phyloP scores from a whole-genome alignment of 1,284 basidiomycete species.

The Ganoderma sp. region DNA sequence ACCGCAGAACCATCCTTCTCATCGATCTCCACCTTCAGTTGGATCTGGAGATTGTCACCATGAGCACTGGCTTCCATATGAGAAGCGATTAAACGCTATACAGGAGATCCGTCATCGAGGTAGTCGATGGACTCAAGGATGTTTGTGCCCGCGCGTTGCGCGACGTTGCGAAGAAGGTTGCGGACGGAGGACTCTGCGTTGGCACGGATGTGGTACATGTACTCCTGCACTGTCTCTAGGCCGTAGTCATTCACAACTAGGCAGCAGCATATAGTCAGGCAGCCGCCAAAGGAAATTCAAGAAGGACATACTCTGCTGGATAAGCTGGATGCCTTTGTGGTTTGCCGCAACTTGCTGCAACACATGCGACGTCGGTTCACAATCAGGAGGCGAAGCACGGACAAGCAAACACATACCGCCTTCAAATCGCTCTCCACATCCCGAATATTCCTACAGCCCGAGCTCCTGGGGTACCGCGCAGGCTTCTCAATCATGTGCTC shows the following conservation, averaged over 20 bases:
- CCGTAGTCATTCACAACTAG: slow-evolving; percentile 87
- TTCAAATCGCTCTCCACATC: slow-evolving; percentile 94
- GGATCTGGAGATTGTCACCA: slow-evolving; percentile 58
- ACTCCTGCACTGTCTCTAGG: slow-evolving; percentile 86
- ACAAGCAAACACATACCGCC: slow-evolving; percentile 60
- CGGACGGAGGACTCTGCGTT: slow-evolving; percentile 93
- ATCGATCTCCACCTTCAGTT: slow-evolving; percentile 83
- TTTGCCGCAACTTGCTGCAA: slow-evolving; percentile 93
- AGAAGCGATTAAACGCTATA: slow-evolving; percentile 40
- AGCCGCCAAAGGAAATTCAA: background rate
- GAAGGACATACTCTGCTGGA: slow-evolving; percentile 65
- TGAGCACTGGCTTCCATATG: background rate
- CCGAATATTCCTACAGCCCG: slow-evolving; percentile 82
- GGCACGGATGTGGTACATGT: slow-evolving; percentile 89
- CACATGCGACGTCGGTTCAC: background rate
- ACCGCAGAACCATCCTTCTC: slow-evolving; percentile 78
- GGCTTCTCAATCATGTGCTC: slow-evolving; percentile 89
- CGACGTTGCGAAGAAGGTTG: slow-evolving; percentile 82
- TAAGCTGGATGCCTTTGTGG: slow-evolving; percentile 88
- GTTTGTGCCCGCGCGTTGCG: slow-evolving; percentile 66
- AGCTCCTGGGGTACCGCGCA: slow-evolving; percentile 82
- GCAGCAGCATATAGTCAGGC: background rate
- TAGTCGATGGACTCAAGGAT: slow-evolving; percentile 77
- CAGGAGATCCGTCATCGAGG: slow-evolving; percentile 88
- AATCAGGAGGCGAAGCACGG: background rate